phyloP scores from a whole-genome alignment of 2,329 filamentous ascomycete species.

The Phyllosticta capitalensis region DNA sequence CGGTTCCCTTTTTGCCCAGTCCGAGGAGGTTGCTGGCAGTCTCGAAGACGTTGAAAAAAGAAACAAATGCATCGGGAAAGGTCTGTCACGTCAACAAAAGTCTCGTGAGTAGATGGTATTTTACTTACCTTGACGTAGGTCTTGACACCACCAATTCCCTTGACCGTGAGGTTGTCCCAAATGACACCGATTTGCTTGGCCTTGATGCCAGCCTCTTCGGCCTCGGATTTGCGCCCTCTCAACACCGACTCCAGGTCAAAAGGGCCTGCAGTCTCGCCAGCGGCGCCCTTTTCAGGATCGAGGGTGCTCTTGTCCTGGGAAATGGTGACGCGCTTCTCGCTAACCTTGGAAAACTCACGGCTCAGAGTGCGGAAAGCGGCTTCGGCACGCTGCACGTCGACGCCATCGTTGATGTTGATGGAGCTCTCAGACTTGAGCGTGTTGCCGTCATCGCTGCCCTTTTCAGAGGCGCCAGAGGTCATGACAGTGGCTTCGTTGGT shows the following conservation, averaged over 20 bases:
- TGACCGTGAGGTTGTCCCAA: conserved; percentile 69
- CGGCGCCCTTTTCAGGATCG: conserved; percentile 18
- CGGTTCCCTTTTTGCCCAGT: conserved; percentile 55
- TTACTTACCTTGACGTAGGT: conserved; percentile 48
- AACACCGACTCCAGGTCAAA: conserved; percentile 72
- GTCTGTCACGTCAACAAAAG: conserved; percentile 35
- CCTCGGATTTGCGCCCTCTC: conserved; percentile 60
- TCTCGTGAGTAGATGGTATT: too few species aligned
- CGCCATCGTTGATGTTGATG: conserved; percentile 8
- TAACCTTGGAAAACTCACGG: conserved; percentile 34
- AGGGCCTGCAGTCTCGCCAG: conserved; percentile 37
- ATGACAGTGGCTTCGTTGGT: not conserved
- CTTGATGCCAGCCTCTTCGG: conserved; percentile 68
- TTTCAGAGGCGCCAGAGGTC: conserved; percentile 2
- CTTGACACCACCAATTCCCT: conserved; percentile 62
- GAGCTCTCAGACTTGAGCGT: conserved; percentile 9
- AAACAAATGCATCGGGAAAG: conserved; percentile 66
- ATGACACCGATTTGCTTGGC: conserved; percentile 63
- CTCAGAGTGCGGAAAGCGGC: conserved; percentile 61
- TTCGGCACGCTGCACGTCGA: conserved; percentile 56
- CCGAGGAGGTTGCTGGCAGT: conserved; percentile 57
- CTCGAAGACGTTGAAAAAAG: conserved; percentile 65
- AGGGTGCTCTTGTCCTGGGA: conserved; percentile 25
- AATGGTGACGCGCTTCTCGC: conserved; percentile 44
- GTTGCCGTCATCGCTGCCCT: conserved; percentile 4